Percentiles rank a stretch among this genome's conserved stretches.
phyloP scores from a whole-genome alignment of 257 asterid genomes.

The Anisodus tanguticus region DNA sequence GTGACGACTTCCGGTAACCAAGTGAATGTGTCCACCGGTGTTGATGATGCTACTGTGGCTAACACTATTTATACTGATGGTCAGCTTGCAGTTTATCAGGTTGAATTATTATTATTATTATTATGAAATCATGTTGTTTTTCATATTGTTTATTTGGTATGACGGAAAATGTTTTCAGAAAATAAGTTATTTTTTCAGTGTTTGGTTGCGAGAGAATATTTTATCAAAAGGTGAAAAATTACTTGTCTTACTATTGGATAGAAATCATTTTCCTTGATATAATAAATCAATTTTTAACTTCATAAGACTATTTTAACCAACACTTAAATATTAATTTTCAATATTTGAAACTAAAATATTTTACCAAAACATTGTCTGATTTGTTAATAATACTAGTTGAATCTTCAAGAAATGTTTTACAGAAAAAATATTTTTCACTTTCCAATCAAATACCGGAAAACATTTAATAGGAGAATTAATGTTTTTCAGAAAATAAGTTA shows the following conservation, averaged over 20 bases:
- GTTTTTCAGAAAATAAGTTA: not conserved
- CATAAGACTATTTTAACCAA: not conserved
- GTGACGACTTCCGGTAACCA: constrained; percentile 79
- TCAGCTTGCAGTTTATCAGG: constrained; percentile 83
- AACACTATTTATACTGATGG: constrained; percentile 65
- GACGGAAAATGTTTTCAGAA: not conserved
- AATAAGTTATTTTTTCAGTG: no score
- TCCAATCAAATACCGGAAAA: not conserved
- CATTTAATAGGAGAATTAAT: not conserved
- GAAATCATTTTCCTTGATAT: not conserved
- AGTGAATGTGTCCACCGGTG: constrained; percentile 84
- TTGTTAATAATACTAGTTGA: not conserved
- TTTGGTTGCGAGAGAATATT: no score
- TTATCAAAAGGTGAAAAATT: no score
- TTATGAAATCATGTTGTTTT: no score
- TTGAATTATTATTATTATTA: not conserved
- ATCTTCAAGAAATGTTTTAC: not conserved
- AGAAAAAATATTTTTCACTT: not conserved
- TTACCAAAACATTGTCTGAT: not conserved
- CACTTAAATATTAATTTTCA: not conserved
- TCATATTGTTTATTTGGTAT: not conserved
- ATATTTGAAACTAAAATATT: no score
- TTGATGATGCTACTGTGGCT: constrained; percentile 64
- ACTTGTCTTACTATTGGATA: no score
- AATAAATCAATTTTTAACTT: not conserved